These are phyloP conservation scores for Marasmius oreades DNA, from an alignment of 1,284 basidiomycete species.

Conservation along the genomic window DNA sequence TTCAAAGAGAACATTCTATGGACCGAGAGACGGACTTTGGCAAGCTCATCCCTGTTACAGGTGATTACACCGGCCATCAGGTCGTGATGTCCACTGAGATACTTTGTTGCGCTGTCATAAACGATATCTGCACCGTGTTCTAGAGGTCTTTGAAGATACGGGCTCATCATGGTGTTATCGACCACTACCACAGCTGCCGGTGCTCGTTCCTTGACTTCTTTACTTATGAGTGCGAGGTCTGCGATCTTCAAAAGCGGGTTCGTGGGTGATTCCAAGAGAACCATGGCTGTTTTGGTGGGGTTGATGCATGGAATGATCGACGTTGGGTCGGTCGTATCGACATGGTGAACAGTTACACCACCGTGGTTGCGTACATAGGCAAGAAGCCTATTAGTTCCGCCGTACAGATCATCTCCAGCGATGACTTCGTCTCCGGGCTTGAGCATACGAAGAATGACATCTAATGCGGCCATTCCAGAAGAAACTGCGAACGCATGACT, in stretches of 20 bases:
- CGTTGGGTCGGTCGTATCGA: constrained; percentile 84
- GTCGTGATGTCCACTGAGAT: constrained; percentile 97
- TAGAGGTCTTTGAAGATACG: constrained; percentile 93
- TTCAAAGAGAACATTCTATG: constrained; percentile 5
- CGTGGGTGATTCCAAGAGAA: constrained; percentile 95
- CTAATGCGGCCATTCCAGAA: constrained; percentile 97
- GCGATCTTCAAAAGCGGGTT: constrained; percentile 97
- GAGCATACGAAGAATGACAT: constrained; percentile 90
- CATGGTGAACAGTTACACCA: constrained; percentile 89
- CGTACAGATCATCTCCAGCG: constrained; percentile 97
- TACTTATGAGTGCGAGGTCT: constrained; percentile 81
- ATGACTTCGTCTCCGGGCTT: constrained; percentile 95
- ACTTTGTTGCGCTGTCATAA: constrained; percentile 98
- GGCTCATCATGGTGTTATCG: constrained; percentile 99
- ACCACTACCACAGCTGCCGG: constrained; percentile 87
- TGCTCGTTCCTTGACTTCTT: constrained; percentile 77
- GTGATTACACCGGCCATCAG: constrained; percentile 96
- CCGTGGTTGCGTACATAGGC: constrained; percentile 88
- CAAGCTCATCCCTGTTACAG: constrained; percentile 89
- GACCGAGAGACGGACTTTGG: constrained; percentile 53
- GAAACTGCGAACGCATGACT: constrained; percentile 87
- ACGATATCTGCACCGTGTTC: constrained; percentile 97
- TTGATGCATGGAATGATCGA: constrained; percentile 64
- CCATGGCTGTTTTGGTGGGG: constrained; percentile 81
- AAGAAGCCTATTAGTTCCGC: constrained; percentile 94